Evolutionary conservation across 176 grass and related monocot species (phyloP), one percentile per base, ranked within the genome.

Genomic region (Oryza coarctata): DNA sequence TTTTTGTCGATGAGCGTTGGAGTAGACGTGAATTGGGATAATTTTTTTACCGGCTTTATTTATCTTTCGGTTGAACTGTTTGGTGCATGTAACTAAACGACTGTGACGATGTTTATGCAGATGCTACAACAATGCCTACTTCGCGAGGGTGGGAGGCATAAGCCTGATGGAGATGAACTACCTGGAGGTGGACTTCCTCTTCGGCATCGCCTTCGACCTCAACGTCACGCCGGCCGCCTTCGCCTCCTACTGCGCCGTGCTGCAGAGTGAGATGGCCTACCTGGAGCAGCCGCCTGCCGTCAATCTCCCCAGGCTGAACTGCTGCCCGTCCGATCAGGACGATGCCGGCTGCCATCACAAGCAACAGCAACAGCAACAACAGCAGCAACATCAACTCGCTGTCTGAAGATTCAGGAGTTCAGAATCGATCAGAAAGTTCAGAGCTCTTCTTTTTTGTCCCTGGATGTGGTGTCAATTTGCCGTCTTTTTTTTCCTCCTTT

Each of bases 81-180:
- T 27, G 63, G n/a, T n/a, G n/a, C n/a, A 77, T 0, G 27, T 74
- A 71, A 77, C 0, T 28, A 74, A 55, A 0, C 13, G 41, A 3
- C 1, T 12, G 7, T 0, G 26, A 20, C 1, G 5, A 6, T 52
- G 17, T 12, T 7, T 1, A 0, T 85, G 64, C 80, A 99, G 93
- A 96, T 94, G 89, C 69, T 96, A 95, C 83, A 99, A 99, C 89
- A 99, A 99, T 74, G 93, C 97, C n/a, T 99, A 99, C 87, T 99
- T 92, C 70, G 97, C 97, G 22, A 94, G 94, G 39, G 93, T 99
- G 25, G 96, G 96, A 63, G 96, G 96, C 71, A 90, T 99, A 83
- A 94, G 82, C 82, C 69, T 95, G 60, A 84, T 90, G 87, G 97
- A 99, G 93, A 99, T 99, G 85, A 99, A 99, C 76, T 95, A 96